Percentiles rank a stretch among this genome's conserved stretches.
These are phyloP conservation scores for Exophiala lecanii-corni DNA, from an alignment of 2,329 filamentous ascomycete genomes.

Conservation along the genomic window DNA sequence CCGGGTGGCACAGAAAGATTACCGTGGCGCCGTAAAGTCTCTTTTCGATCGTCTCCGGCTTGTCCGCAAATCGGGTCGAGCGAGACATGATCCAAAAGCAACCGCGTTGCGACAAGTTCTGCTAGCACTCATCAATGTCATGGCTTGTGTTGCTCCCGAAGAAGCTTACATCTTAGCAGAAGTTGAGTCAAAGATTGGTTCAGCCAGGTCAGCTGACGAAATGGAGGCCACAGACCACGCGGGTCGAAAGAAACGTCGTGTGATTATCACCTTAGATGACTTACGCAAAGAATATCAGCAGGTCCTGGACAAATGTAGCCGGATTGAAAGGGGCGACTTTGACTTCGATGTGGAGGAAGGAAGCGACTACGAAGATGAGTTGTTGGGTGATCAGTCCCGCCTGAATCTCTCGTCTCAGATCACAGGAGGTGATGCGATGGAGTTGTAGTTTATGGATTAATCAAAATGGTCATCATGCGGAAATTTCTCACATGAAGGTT, in stretches of 20 bases:
- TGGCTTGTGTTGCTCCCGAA: constrained; percentile 76
- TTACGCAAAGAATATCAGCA: constrained; percentile 83
- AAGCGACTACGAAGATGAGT: constrained; percentile 17
- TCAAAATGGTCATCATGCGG: too few relatives aligned
- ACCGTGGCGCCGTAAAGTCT: constrained; percentile 66
- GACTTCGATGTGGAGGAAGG: constrained; percentile 54
- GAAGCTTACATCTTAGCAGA: constrained; percentile 68
- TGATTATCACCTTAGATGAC: constrained; percentile 79
- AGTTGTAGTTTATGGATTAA: constrained; percentile 8
- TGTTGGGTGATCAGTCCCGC: constrained; percentile 12
- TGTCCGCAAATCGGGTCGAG: constrained; percentile 30
- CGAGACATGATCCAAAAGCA: constrained; percentile 44
- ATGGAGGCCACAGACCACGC: constrained; percentile 14
- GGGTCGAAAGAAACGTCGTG: constrained; percentile 45
- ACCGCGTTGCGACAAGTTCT: constrained; percentile 63
- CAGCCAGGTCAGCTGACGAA: constrained; percentile 12
- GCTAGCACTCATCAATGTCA: constrained; percentile 84
- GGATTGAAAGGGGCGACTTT: constrained; percentile 86
- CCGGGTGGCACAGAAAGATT: constrained; percentile 77
- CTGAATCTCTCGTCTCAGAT: constrained; percentile 16
- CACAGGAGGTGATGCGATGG: constrained; percentile 9
- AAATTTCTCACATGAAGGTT: too few relatives aligned
- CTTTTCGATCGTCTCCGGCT: constrained; percentile 28
- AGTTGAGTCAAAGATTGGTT: constrained; percentile 6
- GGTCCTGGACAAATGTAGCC: constrained; percentile 81